phyloP scores from a whole-genome alignment of 139 green algal genomes.

The Eudorina sp. region DNA sequence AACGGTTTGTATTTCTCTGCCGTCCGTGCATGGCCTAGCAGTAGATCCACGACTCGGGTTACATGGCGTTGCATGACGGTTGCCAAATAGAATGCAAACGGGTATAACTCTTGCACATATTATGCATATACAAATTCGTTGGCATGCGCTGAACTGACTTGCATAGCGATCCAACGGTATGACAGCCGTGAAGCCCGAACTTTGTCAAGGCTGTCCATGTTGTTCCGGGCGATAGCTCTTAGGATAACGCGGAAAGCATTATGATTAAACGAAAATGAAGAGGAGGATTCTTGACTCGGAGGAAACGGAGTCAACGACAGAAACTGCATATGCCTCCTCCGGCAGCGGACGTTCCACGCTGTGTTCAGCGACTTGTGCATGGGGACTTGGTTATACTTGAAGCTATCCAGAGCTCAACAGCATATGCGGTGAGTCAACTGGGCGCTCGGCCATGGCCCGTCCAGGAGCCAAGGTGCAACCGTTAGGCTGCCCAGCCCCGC shows the following conservation, averaged over 20 bases:
- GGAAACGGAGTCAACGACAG: constrained; percentile 11
- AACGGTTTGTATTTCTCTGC: neutral
- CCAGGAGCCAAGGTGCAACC: neutral
- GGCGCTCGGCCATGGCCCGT: neutral
- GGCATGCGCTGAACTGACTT: too few species aligned
- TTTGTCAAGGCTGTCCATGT: too few species aligned
- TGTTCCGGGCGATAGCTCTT: too few species aligned
- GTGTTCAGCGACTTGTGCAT: constrained; percentile 7
- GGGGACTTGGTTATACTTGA: constrained; percentile 31
- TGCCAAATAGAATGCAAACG: neutral
- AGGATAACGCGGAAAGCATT: too few species aligned
- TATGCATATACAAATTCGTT: neutral
- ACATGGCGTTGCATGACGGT: constrained; percentile 8
- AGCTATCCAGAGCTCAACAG: neutral
- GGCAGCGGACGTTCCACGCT: neutral
- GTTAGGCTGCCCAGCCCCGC: neutral
- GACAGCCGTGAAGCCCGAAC: too few species aligned
- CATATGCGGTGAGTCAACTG: constrained; percentile 14
- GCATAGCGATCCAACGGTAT: too few species aligned
- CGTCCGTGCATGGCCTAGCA: neutral
- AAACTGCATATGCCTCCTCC: neutral
- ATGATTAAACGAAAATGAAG: neutral
- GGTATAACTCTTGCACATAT: neutral
- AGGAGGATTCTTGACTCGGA: neutral
- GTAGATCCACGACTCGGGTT: neutral